Conservation (phyloP, 2,329 filamentous ascomycete genomes). For the Laburnicola sp. region DNA sequence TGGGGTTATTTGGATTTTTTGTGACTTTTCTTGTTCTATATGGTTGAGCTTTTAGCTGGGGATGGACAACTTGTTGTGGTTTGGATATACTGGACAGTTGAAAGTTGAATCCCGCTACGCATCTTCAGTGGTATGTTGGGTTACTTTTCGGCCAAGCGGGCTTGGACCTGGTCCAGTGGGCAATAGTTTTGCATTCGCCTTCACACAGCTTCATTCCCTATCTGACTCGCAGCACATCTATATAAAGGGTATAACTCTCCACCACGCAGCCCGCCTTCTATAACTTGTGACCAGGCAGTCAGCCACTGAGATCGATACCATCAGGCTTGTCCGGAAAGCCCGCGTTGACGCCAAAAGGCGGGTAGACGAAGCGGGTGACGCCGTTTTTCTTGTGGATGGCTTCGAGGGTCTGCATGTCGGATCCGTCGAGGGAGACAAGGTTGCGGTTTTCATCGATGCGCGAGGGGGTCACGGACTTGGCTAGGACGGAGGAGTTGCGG, state of each 20-base stretch:
- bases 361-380: conserved; percentile 53
- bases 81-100: too few species aligned
- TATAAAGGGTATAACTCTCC: conserved; percentile 8
- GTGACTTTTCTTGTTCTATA: too few species aligned
- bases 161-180: too few species aligned
- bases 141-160: too few species aligned
- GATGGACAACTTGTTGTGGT: too few species aligned
- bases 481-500: conserved; percentile 69
- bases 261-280: conserved; percentile 1
- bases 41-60: too few species aligned
- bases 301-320: conserved; percentile 42
- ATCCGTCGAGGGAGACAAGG: conserved; percentile 64
- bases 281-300: conserved; percentile 17
- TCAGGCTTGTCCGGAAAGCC: conserved; percentile 55
- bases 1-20: too few species aligned
- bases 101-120: too few species aligned
- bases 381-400: conserved; percentile 53
- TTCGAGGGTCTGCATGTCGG: conserved; percentile 61
- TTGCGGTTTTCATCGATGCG: conserved; percentile 72
- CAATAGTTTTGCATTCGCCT: too few species aligned
- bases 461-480: conserved; percentile 70
- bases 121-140: too few species aligned
- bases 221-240: too few species aligned
- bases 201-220: too few species aligned
- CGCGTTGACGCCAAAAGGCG: conserved; percentile 53